Evolutionary conservation across 2,329 filamentous ascomycete genomes (phyloP).

Genomic region (Knufia fluminis): DNA sequence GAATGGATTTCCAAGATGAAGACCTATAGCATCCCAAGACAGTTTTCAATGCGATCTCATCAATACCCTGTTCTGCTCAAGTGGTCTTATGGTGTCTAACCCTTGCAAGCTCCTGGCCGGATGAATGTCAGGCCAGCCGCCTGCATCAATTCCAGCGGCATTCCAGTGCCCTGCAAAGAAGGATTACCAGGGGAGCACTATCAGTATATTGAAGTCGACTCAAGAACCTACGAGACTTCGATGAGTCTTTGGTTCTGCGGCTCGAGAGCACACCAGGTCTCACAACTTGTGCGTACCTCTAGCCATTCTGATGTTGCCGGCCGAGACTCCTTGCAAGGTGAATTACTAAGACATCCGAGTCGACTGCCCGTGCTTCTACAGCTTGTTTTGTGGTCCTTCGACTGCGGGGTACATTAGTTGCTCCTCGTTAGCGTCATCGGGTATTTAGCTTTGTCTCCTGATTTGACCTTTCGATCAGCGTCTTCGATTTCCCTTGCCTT

Average conservation of each 20-base stretch:
- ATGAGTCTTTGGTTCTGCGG: too few relatives aligned
- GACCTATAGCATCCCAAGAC: neutral
- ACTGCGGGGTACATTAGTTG: constrained; percentile 5
- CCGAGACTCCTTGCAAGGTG: neutral
- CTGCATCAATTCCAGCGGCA: neutral
- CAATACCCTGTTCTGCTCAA: neutral
- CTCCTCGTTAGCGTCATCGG: constrained; percentile 2
- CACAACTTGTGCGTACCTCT: too few relatives aligned
- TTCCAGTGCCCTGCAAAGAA: too few relatives aligned
- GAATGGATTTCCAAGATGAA: neutral
- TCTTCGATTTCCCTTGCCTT: neutral
- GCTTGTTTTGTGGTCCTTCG: neutral
- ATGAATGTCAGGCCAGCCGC: neutral
- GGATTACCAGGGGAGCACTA: too few relatives aligned
- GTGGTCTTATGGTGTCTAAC: neutral
- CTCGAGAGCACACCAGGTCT: too few relatives aligned
- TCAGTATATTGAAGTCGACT: too few relatives aligned
- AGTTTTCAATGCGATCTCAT: neutral
- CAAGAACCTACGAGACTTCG: too few relatives aligned
- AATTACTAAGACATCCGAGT: neutral
- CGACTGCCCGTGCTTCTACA: neutral
- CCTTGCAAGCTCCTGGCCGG: neutral
- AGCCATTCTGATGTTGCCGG: neutral
- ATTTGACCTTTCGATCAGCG: neutral
- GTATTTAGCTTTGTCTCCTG: neutral